Evolutionary conservation across 2,329 filamentous ascomycete genomes (phyloP).

Genomic region (Aphanoascus verrucosus): DNA sequence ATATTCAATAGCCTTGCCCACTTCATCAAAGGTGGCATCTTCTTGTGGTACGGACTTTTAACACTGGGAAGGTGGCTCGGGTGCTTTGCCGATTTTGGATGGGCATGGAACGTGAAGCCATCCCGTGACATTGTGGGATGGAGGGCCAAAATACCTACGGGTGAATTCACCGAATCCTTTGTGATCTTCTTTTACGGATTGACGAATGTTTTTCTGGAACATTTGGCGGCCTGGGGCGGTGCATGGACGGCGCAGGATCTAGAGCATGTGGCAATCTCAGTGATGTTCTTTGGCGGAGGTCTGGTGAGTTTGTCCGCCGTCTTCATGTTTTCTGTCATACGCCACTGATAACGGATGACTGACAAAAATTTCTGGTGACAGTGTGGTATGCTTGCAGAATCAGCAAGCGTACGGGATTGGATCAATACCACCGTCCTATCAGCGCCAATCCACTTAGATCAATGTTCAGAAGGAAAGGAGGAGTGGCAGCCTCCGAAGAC

Average conservation of each 20-base stretch:
- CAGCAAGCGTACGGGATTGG: conserved; percentile 51
- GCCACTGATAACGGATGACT: conserved; percentile 11
- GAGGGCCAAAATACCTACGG: conserved; percentile 55
- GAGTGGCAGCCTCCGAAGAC: conserved; percentile 50
- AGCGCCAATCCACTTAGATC: conserved; percentile 7
- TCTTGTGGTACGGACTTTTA: conserved; percentile 84
- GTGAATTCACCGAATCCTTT: conserved; percentile 80
- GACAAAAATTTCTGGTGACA: conserved; percentile 27
- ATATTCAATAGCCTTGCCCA: conserved; percentile 84
- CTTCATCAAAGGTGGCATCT: conserved; percentile 88
- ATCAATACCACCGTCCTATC: conserved; percentile 40
- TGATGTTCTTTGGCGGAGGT: conserved; percentile 89
- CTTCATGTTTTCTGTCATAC: neutral
- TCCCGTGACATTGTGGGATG: conserved; percentile 47
- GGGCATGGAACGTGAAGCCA: conserved; percentile 88
- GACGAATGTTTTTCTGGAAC: conserved; percentile 87
- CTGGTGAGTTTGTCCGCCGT: conserved; percentile 46
- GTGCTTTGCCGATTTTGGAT: conserved; percentile 79
- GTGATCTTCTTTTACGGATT: conserved; percentile 83
- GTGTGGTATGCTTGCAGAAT: conserved; percentile 80
- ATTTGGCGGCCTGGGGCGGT: conserved; percentile 61
- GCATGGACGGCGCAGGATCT: conserved; percentile 69
- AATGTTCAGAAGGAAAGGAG: conserved; percentile 28
- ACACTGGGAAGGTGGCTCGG: conserved; percentile 85
- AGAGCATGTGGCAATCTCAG: conserved; percentile 83